Evolutionary conservation across 257 asterid species (phyloP).

Genomic region (Solanum pennellii): DNA sequence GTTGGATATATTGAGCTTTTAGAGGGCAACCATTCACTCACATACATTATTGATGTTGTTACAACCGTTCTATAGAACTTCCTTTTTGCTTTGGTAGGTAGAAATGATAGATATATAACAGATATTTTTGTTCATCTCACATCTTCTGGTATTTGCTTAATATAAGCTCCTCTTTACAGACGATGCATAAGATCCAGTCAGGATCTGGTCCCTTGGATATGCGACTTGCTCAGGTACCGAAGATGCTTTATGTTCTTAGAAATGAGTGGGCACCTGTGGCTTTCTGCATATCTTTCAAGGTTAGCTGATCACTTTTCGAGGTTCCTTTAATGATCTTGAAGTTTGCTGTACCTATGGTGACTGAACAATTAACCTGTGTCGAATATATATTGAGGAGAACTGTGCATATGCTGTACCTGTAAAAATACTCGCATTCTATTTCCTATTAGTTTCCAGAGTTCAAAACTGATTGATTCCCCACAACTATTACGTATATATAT

Average conservation of each 20-base stretch:
- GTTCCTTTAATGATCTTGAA: not conserved
- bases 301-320: not conserved
- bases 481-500: not conserved
- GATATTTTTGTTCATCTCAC: not conserved
- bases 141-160: not conserved
- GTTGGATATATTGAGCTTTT: not conserved
- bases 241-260: constrained; percentile 82
- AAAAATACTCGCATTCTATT: not conserved
- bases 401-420: not conserved
- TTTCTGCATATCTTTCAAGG: constrained; percentile 95
- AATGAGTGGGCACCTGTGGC: constrained; percentile 88
- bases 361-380: not conserved
- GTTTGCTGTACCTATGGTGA: not conserved
- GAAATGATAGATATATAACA: not conserved
- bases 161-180: constrained; percentile 22
- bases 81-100: not conserved
- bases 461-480: not conserved
- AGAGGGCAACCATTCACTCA: not conserved
- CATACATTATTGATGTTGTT: not conserved
- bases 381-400: not conserved
- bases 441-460: not conserved
- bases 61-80: not conserved
- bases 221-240: constrained; percentile 85
- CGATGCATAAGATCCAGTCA: constrained; percentile 80
- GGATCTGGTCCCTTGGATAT: constrained; percentile 85